These are phyloP conservation scores for Coriolopsis trogii DNA, from an alignment of 1,284 basidiomycete genomes.

Conservation along the genomic window DNA sequence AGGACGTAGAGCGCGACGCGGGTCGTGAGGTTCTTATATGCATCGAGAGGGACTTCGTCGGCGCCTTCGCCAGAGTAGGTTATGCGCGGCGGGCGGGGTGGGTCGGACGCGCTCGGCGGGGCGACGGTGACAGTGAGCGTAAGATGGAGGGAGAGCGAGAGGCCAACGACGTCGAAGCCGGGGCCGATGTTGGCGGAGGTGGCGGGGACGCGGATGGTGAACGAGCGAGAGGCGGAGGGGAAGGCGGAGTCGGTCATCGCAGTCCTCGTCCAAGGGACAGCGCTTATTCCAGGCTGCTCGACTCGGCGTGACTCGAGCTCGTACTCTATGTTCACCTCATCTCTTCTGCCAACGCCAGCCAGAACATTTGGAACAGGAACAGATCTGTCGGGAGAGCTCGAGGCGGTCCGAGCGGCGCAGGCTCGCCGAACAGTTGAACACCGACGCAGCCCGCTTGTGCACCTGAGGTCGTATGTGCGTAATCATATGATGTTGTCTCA, in stretches of 20 bases:
- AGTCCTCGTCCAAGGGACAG: too few relatives aligned
- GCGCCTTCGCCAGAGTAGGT: slow-evolving; percentile 90
- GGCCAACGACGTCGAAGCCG: slow-evolving; percentile 98
- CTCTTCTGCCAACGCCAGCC: too few relatives aligned
- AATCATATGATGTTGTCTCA: too few relatives aligned
- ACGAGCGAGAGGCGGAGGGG: slow-evolving; percentile 32
- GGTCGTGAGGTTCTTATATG: slow-evolving; percentile 98
- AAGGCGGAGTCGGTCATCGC: slow-evolving; percentile 4
- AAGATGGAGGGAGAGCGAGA: slow-evolving; percentile 90
- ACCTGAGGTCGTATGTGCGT: too few relatives aligned
- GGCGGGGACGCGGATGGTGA: slow-evolving; percentile 86
- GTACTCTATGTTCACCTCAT: too few relatives aligned
- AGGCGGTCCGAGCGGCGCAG: too few relatives aligned
- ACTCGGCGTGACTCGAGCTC: too few relatives aligned
- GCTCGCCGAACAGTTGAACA: too few relatives aligned
- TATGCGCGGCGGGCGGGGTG: slow-evolving; percentile 62
- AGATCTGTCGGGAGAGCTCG: too few relatives aligned
- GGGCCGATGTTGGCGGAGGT: slow-evolving; percentile 99
- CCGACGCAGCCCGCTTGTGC: too few relatives aligned
- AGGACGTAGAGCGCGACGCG: slow-evolving; percentile 97
- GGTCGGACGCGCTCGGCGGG: slow-evolving; percentile 29
- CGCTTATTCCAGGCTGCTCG: too few relatives aligned
- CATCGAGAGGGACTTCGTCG: slow-evolving; percentile 88
- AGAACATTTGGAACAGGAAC: too few relatives aligned
- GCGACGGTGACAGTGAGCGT: slow-evolving; percentile 70